Percentiles rank a stretch among this genome's conserved stretches.
Evolutionary conservation across 2,329 filamentous ascomycete species (phyloP).

Genomic region (Phyllosticta citrichinensis): DNA sequence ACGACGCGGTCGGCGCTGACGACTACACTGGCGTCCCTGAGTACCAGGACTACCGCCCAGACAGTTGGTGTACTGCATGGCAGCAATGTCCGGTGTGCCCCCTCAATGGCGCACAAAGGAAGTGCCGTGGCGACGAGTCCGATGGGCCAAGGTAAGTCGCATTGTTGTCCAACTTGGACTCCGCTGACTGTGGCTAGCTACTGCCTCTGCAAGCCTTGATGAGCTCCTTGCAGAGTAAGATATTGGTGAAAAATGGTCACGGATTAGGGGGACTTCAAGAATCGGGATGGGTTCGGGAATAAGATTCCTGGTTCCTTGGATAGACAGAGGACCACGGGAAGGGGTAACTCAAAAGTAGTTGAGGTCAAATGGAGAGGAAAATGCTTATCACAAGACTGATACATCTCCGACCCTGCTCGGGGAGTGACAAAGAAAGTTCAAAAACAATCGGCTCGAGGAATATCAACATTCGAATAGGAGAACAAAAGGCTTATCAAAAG

Average conservation of each 20-base stretch:
- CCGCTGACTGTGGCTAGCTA: background rate
- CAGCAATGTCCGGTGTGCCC: background rate
- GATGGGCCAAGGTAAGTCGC: background rate
- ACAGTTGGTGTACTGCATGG: background rate
- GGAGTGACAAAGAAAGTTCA: too few relatives aligned
- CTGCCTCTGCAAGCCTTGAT: background rate
- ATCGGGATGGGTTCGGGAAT: too few relatives aligned
- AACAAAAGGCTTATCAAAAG: background rate
- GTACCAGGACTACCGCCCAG: background rate
- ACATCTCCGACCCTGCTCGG: too few relatives aligned
- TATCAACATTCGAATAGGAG: too few relatives aligned
- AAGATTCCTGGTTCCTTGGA: too few relatives aligned
- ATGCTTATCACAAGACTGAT: too few relatives aligned
- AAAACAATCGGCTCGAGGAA: too few relatives aligned
- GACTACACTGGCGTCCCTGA: background rate
- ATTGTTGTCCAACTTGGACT: background rate
- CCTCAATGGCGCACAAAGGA: background rate
- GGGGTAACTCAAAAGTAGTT: too few relatives aligned
- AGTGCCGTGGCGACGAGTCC: background rate
- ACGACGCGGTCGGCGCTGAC: background rate
- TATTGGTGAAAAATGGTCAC: too few relatives aligned
- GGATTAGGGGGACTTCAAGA: too few relatives aligned
- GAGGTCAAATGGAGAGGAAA: too few relatives aligned
- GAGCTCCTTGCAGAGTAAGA: background rate
- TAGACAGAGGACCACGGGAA: too few relatives aligned